Evolutionary conservation across 2,329 filamentous ascomycete genomes (phyloP).

Genomic region (Chalara sp.): DNA sequence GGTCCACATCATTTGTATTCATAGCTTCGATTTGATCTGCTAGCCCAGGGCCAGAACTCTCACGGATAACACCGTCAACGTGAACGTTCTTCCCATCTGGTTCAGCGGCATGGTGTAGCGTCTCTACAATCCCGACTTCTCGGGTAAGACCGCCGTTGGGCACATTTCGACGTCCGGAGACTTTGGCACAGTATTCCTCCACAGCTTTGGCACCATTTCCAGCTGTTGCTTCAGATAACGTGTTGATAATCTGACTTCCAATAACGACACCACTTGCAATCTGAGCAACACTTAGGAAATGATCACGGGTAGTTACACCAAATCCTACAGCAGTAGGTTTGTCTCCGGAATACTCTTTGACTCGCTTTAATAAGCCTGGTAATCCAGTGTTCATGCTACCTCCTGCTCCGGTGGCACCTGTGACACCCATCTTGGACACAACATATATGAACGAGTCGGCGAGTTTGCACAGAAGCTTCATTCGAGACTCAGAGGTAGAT

Average conservation of each 20-base stretch:
- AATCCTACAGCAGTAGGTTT: conserved; percentile 91
- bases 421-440: conserved; percentile 94
- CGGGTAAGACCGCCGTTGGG: conserved; percentile 36
- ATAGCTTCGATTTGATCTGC: conserved; percentile 61
- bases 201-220: conserved; percentile 66
- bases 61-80: conserved; percentile 58
- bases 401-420: conserved; percentile 57
- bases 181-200: conserved; percentile 77
- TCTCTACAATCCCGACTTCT: conserved; percentile 66
- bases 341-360: conserved; percentile 88
- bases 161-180: conserved; percentile 50
- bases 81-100: conserved; percentile 53
- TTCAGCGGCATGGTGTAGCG: conserved; percentile 54
- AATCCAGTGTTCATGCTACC: conserved; percentile 77
- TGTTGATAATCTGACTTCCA: conserved; percentile 88
- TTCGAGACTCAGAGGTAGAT: conserved; percentile 82
- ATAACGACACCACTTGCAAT: conserved; percentile 94
- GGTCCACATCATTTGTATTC: conserved; percentile 42
- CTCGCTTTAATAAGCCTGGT: conserved; percentile 72
- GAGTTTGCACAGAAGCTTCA: conserved; percentile 93
- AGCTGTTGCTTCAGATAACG: conserved; percentile 60
- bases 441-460: conserved; percentile 99
- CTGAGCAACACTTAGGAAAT: conserved; percentile 78
- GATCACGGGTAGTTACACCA: conserved; percentile 89
- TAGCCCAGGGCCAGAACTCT: conserved; percentile 24